phyloP scores from a whole-genome alignment of 1,284 basidiomycete species.

The Ustilago crameri region DNA sequence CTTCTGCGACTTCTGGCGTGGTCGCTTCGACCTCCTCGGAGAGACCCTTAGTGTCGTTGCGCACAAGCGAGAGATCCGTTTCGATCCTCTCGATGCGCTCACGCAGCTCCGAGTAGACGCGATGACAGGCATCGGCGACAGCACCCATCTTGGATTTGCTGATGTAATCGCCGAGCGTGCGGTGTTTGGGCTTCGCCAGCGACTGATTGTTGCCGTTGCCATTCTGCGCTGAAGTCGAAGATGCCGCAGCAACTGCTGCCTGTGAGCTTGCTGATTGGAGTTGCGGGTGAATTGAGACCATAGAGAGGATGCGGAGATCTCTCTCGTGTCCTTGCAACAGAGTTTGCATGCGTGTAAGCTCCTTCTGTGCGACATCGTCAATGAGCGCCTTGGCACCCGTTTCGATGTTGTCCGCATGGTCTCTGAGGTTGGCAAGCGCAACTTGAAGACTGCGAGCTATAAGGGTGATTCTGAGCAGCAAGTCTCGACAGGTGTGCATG shows the following conservation, averaged over 20 bases:
- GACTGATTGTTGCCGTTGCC: constrained; percentile 17
- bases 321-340: constrained; percentile 59
- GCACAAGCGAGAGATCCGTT: constrained; percentile 40
- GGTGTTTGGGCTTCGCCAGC: constrained; percentile 27
- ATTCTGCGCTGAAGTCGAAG: constrained; percentile 20
- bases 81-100: constrained; percentile 39
- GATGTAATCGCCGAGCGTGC: constrained; percentile 62
- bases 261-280: constrained; percentile 39
- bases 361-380: constrained; percentile 44
- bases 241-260: constrained; percentile 22
- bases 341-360: constrained; percentile 58
- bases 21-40: constrained; percentile 53
- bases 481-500: constrained; percentile 19
- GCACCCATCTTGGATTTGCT: constrained; percentile 53
- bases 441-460: constrained; percentile 59
- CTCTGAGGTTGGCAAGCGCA: constrained; percentile 59
- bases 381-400: constrained; percentile 45
- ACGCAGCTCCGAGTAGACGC: constrained; percentile 49
- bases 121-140: constrained; percentile 54
- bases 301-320: constrained; percentile 56
- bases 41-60: constrained; percentile 49
- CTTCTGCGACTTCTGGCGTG: constrained; percentile 46
- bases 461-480: constrained; percentile 38
- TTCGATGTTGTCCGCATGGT: constrained; percentile 59
- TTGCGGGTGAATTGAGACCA: constrained; percentile 57